Evolutionary conservation across 116 monocot genomes (phyloP), one percentile per base, ranked within the genome.

Genomic region (Phalaenopsis hybrid): DNA sequence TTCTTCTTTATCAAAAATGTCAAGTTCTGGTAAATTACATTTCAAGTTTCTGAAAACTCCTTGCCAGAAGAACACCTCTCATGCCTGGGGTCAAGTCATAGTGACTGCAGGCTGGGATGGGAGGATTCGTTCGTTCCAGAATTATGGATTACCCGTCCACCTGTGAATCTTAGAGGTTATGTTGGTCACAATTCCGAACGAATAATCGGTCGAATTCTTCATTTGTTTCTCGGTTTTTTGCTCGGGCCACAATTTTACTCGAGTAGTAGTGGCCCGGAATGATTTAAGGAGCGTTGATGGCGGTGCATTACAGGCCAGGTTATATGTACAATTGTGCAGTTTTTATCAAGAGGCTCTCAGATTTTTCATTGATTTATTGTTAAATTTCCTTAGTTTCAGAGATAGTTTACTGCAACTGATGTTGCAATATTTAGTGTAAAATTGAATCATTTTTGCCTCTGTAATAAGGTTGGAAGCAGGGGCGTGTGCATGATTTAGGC

Each of bases 81-180:
- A 93, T 85, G 90, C 90, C 8, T 96, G 96, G 96, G 96, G 89
- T 21, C 89, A 83, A 70, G 89, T 89, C 13, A 87, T 89, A 83
- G 88, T 90, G 1, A 84, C 90, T 31, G 88, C 86, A 0, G 90
- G 90, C 11, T 84, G 81, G 88, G 88, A 90, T 79, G 90, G 90
- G 20, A 18, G 82, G 84, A 88, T 90, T 37, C 80, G 84, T 10
- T 86, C 90, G 0, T 90, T 86, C 75, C 88, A 84, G 81, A 90
- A 90, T 79, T 90, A 81, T 73, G 90, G 90, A 4, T 83, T 90
- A 37, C 90, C 90, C 1, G 81, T 93, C 15, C 87, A 82, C 31
- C 57, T 74, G 13, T 93, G 88, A 95, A 44, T 18, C 17, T 7
- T n/a, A 17, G 20, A 75, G 75, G 75, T 10, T 45, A 20, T 46